A percentile compares a stretch with the other conserved stretches of the same genome.
These are phyloP conservation scores for Psilocybe cubensis DNA, from an alignment of 768 basidiomycete genomes.

Conservation along the genomic window DNA sequence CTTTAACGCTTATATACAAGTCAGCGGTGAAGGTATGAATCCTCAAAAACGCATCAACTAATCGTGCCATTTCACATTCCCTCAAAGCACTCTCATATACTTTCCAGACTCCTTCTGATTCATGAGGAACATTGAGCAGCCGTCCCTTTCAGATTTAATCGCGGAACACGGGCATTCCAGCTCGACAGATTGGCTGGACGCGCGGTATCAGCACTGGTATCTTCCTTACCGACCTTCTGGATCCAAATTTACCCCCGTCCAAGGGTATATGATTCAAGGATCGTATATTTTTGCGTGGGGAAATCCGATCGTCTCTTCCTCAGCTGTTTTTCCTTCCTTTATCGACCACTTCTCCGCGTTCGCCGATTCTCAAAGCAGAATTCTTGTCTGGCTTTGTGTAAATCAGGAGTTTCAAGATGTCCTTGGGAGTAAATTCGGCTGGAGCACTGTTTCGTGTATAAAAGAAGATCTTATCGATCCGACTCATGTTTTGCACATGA, in stretches of 20 bases:
- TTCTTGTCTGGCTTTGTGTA: neutral
- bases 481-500: neutral
- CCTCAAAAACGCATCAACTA: no score
- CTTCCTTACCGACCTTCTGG: neutral
- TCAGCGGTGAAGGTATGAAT: no score
- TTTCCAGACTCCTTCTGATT: no score
- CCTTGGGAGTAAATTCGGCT: neutral
- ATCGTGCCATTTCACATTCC: no score
- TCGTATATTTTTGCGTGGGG: neutral
- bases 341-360: neutral
- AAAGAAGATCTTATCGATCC: neutral
- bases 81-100: neutral
- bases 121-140: neutral
- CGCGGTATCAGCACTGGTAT: neutral
- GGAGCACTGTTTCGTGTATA: neutral
- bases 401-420: neutral
- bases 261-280: neutral
- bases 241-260: neutral
- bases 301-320: neutral
- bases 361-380: neutral
- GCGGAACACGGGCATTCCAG: neutral
- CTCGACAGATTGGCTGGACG: neutral
- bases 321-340: neutral
- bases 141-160: neutral
- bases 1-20: no score